These are phyloP conservation scores for Fusarium vanettenii DNA, from an alignment of 2,329 filamentous ascomycete species.

Conservation along the genomic window DNA sequence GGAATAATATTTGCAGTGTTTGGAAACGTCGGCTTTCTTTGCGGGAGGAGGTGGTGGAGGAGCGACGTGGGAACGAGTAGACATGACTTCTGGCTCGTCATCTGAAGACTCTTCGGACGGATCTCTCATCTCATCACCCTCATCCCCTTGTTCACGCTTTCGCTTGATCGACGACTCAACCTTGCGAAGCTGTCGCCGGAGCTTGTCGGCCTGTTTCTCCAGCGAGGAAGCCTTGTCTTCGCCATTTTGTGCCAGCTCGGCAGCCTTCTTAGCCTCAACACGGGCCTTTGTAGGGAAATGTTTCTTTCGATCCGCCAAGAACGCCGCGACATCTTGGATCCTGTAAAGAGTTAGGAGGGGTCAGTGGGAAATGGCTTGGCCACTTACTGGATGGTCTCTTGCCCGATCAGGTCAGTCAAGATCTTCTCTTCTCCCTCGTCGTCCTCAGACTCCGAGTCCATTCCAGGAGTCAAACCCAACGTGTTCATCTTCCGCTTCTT, in stretches of 20 bases:
- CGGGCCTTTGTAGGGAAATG: conserved; percentile 84
- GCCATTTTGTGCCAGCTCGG: conserved; percentile 57
- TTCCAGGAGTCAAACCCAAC: conserved; percentile 76
- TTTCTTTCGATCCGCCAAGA: conserved; percentile 83
- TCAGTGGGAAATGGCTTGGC: background rate
- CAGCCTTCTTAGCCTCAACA: conserved; percentile 70
- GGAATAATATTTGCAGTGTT: conserved; percentile 78
- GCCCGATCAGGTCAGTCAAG: conserved; percentile 65
- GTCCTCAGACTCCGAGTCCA: conserved; percentile 73
- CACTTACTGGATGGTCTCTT: conserved; percentile 67
- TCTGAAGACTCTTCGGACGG: conserved; percentile 64
- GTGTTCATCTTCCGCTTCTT: conserved; percentile 80
- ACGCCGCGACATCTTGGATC: conserved; percentile 78
- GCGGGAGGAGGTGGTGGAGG: conserved; percentile 56
- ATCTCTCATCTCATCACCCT: conserved; percentile 73
- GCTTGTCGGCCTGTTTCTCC: conserved; percentile 70
- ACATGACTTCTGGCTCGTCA: conserved; percentile 69
- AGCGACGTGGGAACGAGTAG: conserved; percentile 56
- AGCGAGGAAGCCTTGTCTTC: conserved; percentile 72
- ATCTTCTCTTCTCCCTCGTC: conserved; percentile 79
- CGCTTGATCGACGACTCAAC: conserved; percentile 77
- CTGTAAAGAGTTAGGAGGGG: conserved; percentile 48
- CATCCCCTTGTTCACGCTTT: conserved; percentile 75
- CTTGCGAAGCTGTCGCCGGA: conserved; percentile 73
- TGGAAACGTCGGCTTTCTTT: conserved; percentile 70